Evolutionary conservation across 495 filamentous ascomycete genomes (phyloP).

Genomic region (Xylaria telfairii): DNA sequence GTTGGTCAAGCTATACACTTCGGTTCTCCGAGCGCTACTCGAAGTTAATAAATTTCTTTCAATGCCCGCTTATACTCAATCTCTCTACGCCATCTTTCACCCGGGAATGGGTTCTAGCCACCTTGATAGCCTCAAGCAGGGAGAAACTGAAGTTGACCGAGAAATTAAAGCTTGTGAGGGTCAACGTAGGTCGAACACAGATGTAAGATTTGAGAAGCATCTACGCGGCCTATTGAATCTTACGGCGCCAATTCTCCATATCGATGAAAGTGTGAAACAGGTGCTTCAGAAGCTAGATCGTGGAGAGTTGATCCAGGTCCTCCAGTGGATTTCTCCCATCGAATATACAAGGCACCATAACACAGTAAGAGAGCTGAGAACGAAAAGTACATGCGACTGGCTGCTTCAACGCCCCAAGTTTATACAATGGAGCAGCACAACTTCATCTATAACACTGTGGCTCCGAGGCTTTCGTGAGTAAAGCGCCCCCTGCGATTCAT

Average conservation of each 20-base stretch:
- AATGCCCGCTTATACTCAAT: background rate
- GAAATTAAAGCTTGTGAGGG: background rate
- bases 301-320: background rate
- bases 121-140: background rate
- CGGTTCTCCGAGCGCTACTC: conserved; percentile 5
- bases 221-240: conserved; percentile 3
- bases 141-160: background rate
- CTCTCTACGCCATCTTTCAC: background rate
- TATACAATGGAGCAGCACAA: conserved; percentile 28
- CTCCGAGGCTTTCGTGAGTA: conserved; percentile 30
- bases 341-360: conserved; percentile 25
- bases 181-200: background rate
- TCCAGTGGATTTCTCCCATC: conserved; percentile 25
- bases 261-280: conserved; percentile 1
- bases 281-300: background rate
- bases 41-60: conserved; percentile 15
- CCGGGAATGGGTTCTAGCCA: background rate
- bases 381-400: conserved; percentile 22
- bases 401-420: conserved; percentile 24
- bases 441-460: conserved; percentile 27
- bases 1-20: conserved; percentile 12
- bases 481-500: background rate
- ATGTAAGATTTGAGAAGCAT: background rate
- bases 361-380: conserved; percentile 19
- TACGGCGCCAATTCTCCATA: background rate